Evolutionary conservation across 1,284 basidiomycete species (phyloP).

Genomic region (Taiwanofungus camphoratus): DNA sequence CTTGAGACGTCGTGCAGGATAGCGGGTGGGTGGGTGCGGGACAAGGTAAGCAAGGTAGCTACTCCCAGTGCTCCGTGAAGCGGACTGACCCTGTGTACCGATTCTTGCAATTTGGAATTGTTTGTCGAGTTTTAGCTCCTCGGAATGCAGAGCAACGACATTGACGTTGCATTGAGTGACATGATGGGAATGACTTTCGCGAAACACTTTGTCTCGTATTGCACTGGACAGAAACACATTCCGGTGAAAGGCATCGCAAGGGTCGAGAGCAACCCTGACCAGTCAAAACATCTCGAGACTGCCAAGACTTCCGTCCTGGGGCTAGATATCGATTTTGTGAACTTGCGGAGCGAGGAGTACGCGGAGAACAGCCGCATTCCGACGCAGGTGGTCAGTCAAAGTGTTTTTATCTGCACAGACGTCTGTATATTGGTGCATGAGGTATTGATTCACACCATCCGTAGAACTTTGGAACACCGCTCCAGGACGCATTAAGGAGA

Average conservation of each 20-base stretch:
- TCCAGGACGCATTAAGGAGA: slow-evolving; percentile 86
- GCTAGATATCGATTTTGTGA: slow-evolving; percentile 91
- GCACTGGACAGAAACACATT: slow-evolving; percentile 51
- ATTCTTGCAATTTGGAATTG: no score
- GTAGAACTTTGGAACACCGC: slow-evolving; percentile 88
- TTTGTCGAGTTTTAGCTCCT: no score
- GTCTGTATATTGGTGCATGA: no score
- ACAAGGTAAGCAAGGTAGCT: slow-evolving; percentile 66
- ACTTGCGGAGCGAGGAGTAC: slow-evolving; percentile 91
- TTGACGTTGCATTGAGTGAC: slow-evolving; percentile 87
- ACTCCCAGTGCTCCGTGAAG: neutral
- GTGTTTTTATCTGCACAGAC: neutral
- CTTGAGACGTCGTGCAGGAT: slow-evolving; percentile 73
- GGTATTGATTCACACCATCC: no score
- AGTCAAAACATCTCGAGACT: slow-evolving; percentile 98
- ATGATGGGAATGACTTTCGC: slow-evolving; percentile 94
- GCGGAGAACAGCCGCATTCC: slow-evolving; percentile 87
- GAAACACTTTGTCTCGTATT: slow-evolving; percentile 67
- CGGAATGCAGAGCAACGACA: slow-evolving; percentile 80
- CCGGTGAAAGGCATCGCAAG: slow-evolving; percentile 63
- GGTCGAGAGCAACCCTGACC: slow-evolving; percentile 93
- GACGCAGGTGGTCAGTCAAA: slow-evolving; percentile 66
- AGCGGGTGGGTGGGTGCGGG: slow-evolving; percentile 95
- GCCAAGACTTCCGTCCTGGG: slow-evolving; percentile 85
- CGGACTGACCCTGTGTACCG: slow-evolving; percentile 7